These are phyloP conservation scores for Chalciporus piperatus DNA, from an alignment of 768 basidiomycete species.

Conservation along the genomic window DNA sequence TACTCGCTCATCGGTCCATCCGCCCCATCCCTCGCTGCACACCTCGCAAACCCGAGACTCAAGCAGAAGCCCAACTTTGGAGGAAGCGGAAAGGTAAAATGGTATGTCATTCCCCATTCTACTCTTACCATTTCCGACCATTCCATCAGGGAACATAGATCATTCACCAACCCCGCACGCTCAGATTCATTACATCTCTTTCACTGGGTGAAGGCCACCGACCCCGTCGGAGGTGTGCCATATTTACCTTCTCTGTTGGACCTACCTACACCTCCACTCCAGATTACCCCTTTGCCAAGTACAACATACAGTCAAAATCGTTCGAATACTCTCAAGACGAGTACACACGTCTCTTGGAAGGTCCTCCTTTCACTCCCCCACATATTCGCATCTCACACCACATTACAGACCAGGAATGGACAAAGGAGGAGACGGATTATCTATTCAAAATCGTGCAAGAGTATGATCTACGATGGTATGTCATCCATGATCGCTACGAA, in stretches of 20 bases:
- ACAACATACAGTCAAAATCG: conserved; percentile 63
- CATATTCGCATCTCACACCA: neutral
- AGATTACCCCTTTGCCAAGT: conserved; percentile 84
- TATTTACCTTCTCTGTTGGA: neutral
- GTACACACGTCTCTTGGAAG: conserved; percentile 76
- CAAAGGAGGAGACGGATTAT: conserved; percentile 91
- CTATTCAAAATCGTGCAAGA: conserved; percentile 76
- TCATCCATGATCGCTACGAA: conserved; percentile 88
- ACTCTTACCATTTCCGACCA: neutral
- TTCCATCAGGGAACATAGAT: conserved; percentile 64
- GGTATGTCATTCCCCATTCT: conserved; percentile 42
- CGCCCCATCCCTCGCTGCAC: conserved; percentile 78
- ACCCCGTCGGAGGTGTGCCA: conserved; percentile 52
- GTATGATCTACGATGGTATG: conserved; percentile 87
- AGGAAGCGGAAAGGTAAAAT: conserved; percentile 61
- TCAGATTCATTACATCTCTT: conserved; percentile 62
- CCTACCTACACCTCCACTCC: neutral
- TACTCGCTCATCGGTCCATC: conserved; percentile 95
- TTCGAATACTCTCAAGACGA: conserved; percentile 85
- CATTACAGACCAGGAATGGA: conserved; percentile 73
- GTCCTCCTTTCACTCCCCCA: conserved; percentile 31
- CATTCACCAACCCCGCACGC: conserved; percentile 73
- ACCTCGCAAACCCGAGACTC: conserved; percentile 76
- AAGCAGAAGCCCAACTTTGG: conserved; percentile 84
- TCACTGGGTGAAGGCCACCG: conserved; percentile 80